Percentiles rank a stretch among this genome's conserved stretches.
phyloP scores from a whole-genome alignment of 2,329 filamentous ascomycete genomes.

The Phaeosphaeriaceae sp. region DNA sequence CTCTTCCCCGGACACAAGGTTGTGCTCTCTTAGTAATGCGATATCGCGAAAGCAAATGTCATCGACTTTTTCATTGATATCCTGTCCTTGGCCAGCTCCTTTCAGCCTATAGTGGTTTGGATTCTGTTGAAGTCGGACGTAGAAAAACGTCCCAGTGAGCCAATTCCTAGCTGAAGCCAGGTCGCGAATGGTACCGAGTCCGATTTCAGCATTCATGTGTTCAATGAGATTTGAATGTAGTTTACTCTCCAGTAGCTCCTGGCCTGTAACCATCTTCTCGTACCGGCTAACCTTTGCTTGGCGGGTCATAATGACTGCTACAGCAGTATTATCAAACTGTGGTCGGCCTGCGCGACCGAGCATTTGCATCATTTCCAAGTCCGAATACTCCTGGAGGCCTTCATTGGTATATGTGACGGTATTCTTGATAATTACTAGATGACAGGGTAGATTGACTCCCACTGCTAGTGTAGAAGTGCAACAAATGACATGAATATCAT shows the following conservation, averaged over 20 bases:
- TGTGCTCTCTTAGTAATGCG: constrained; percentile 64
- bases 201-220: constrained; percentile 84
- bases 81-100: constrained; percentile 55
- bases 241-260: constrained; percentile 76
- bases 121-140: constrained; percentile 74
- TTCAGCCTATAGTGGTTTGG: constrained; percentile 73
- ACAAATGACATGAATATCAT: constrained; percentile 80
- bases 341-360: constrained; percentile 82
- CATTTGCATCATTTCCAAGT: constrained; percentile 91
- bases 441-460: constrained; percentile 82
- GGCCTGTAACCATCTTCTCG: constrained; percentile 74
- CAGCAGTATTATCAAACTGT: constrained; percentile 78
- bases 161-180: constrained; percentile 71
- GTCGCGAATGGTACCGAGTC: constrained; percentile 73
- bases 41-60: constrained; percentile 75
- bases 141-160: constrained; percentile 79
- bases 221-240: constrained; percentile 81
- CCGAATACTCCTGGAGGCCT: constrained; percentile 72
- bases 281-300: constrained; percentile 70
- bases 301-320: constrained; percentile 80
- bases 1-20: constrained; percentile 60
- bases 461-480: constrained; percentile 86
- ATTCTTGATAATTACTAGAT: constrained; percentile 83
- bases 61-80: constrained; percentile 69
- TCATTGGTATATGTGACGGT: constrained; percentile 67